Base-by-base conservation (phyloP, 129 eudicot species). In the Artemisia argyi region DNA sequence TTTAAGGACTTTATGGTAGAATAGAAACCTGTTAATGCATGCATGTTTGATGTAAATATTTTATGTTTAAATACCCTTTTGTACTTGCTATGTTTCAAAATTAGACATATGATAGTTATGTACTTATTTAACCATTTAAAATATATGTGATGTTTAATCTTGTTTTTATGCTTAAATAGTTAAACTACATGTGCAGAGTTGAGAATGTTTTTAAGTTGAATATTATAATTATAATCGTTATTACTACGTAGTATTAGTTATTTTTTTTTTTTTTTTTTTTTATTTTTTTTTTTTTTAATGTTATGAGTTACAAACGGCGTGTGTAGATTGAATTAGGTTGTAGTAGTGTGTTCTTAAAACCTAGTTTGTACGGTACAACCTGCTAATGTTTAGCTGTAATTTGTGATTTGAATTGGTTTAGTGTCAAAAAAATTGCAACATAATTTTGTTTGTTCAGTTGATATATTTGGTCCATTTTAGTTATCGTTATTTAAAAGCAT, bases 11-110 rank as follows among this genome's bases (percentile, higher is more conserved):
- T 7, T 4, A 32, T 32, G 46, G 46, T 39, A 7, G 46, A 39
- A 68, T 39, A 7, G 46, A 39, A 68, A 68, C 46, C 19, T 35
- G 72, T 55, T 53, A 59, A 59, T 68, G 80, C 80, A 30, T 68
- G 67, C 44, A 47, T 20, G n/a, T 68, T 13, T 61, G 22, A 1
- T 57, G 46, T 39, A 7, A 7, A 39, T 39, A 39, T 39, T 6
- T 39, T 39, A 39, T 39, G 46, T 39, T 39, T 39, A 39, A 39
- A 39, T 39, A 39, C 46, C 46, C 0, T 10, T 30, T 20, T 58
- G 15, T 58, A 20, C 44, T 30, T 16, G 5, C 74, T 17, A 30
- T 30, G 51, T 55, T 70, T 70, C 71, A 35, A 14, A 49, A 46
- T 22, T n/a, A 22, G 44, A 66, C 46, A 66, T 48, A 32, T 19